Base-by-base conservation (phyloP, 768 basidiomycete species). In the Boletus rufocinnamomeus region DNA sequence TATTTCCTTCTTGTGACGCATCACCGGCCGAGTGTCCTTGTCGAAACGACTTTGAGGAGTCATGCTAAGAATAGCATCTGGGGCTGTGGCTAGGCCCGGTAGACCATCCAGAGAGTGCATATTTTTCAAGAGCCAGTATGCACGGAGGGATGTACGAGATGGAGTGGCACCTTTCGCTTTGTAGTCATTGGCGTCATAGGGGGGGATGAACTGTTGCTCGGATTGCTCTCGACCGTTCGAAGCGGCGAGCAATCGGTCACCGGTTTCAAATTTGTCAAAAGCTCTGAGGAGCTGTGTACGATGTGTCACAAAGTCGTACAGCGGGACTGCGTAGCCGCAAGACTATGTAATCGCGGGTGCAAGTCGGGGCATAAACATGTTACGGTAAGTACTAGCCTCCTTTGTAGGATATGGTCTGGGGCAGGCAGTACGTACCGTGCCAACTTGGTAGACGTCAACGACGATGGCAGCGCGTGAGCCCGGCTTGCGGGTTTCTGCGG, bases 271-370 rank as follows among this genome's bases (percentile, higher is more conserved):
- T 62, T 72, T 75, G 6, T 69, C 68, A 21, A 75, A 73, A 68
- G 66, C 74, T 40, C 79, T 72, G 35, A 79, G 73, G 21, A 86
- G 80, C 13, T 76, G 79, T 11, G 76, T 80, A 21, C 87, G 84
- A 58, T 86, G 81, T 16, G 74, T 73, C 49, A 80, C 74, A 72
- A 84, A 89, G 40, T 78, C 74, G 70, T 83, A 88, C 60, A 80
- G 76, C 6, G 87, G 87, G 37, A 89, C 83, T 4, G 81, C 79
- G 61, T 78, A 88, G 23, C 87, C 86, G 60, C 87, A 89, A 7
- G 85, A 85, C 87, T 88, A 63, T 40, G 40, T 28, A 14, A 54
- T 48, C n/a, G 38, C 13, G 38, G 16, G 38, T 21, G 30, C 48
- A 44, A 1, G 34, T 21, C 32, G 14, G 28, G 30, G 11, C n/a